Evolutionary conservation across 2,329 filamentous ascomycete genomes (phyloP), one percentile per base, ranked within the genome.

Genomic region (Penicillium vulpinum): DNA sequence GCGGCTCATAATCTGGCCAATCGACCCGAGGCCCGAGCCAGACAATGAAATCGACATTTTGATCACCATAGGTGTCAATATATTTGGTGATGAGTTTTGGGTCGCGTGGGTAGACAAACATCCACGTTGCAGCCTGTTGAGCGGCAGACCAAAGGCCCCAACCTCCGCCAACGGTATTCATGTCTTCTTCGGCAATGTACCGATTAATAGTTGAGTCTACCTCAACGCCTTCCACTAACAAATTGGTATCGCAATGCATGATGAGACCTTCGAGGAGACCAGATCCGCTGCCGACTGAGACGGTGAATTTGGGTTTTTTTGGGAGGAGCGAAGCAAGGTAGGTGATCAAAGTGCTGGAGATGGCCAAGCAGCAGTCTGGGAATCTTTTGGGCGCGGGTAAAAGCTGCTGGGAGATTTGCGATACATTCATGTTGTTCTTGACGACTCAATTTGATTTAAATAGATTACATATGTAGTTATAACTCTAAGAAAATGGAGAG

Each of bases 41-140:
- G 7, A 72, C 8, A 15, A 73, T 62, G n/a, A 62, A n/a, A 35
- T 64, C 52, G 16, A 66, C 56, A 10, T 41, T 29, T 22, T 45
- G n/a, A 52, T 45, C 36, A 0, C 58, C 61, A 51, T 66, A 64
- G 2, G 18, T 38, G 31, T 74, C 62, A 28, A 83, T 41, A 58
- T 84, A 84, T 54, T 71, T 72, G 2, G 59, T 60, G 13, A 84
- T 60, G 11, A 84, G 66, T 4, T 67, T 73, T 4, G 78, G 73
- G n/a, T 78, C 71, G 15, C 80, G 76, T 1, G 82, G 82, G 62
- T 84, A 84, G 26, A 83, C 78, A 67, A 84, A 83, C 57, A 84
- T 68, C 77, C 81, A 78, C n/a, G 70, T 72, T 1, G 62, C 57
- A 9, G 79, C 79, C n/a, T 75, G 60, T 5, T 67, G 58, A 3